Base-by-base conservation (phyloP, 441 rosid genomes). In the Isatis lusitanica region DNA sequence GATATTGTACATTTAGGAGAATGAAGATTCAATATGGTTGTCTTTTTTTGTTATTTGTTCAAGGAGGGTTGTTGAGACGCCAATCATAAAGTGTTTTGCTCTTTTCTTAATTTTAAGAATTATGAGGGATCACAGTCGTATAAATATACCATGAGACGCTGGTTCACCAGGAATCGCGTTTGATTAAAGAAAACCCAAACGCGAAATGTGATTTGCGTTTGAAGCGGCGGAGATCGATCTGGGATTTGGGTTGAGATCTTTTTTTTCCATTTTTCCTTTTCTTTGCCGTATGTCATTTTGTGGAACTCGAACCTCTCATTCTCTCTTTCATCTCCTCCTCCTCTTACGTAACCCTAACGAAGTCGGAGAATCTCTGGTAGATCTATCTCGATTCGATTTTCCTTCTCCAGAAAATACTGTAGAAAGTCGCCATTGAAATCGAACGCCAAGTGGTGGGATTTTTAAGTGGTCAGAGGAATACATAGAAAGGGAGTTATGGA, bases 401-500 rank as follows among this genome's bases (percentile, higher is more conserved):
- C 17, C 17, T n/a, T 16, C 13, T 17, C 18, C 43, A 44, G 43
- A 74, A 15, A 33, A 68, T 51, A 75, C 36, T 36, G 52, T 7
- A 1, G 33, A 28, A 48, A 56, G 61, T 63, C 72, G 66, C 56
- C 26, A 56, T 15, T 48, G 80, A 48, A 65, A 71, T 64, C 68
- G 42, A 63, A 53, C 60, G 57, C 44, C 44, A 43, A 57, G 75
- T 38, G 68, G 46, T 55, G 38, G 4, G 52, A 9, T 1, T 68
- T 21, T 10, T 16, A n/a, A 24, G 13, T 26, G 30, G 68, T 44
- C 43, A 50, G 24, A 60, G 70, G 53, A 46, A 69, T 12, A 69
- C 42, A 68, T 2, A 26, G 33, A 31, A 9, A 47, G 31, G 4
- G 63, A 66, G 76, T 9, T 12, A 95, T 96, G 99, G 99, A 96